Base-by-base conservation (phyloP, 176 grass and related monocot species). In the Otatea glauca region DNA sequence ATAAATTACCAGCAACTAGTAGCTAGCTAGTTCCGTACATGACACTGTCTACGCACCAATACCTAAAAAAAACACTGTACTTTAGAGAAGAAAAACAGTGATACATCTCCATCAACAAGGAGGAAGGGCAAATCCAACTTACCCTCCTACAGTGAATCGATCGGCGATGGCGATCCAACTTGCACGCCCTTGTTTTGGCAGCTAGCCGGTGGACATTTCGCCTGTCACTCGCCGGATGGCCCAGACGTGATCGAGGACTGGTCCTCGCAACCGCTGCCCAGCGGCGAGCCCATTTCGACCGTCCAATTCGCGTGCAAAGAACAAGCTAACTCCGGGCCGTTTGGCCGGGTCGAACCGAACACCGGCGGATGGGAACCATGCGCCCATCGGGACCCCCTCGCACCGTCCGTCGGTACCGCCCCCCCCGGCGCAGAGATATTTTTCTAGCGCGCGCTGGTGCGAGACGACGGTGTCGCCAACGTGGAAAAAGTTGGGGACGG, bases 351-450 rank as follows among this genome's bases (percentile, higher is more conserved):
- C 55, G 74, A 65, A 54, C 64, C 16, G 44, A 29, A 78, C 74
- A 39, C 51, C 41, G 61, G 62, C 41, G 29, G 81, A 85, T 24
- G 77, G 82, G 61, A 50, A 75, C 76, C 38, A 58, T 37, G 87
- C 60, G 81, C 68, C 59, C 87, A 79, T 88, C 58, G 38, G 68
- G 75, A 2, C 0, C 69, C 39, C 21, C 5, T 17, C 21, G 8
- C 7, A 4, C 77, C 83, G 83, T 77, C 71, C 83, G 78, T 78
- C 18, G 72, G 21, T 64, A 64, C 2, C 2, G 4, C 35, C 2
- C 51, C 37, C 9, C 18, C 18, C n/a, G n/a, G n/a, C 29, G 23
- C 1, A 24, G 65, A 70, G 88, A 86, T 86, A 86, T 82, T 90
- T 90, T 61, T 47, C 37, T 29, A 29, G 29, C 9, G 56, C 5